These are phyloP conservation scores for Candida buenavistaensis DNA, from an alignment of 1,139 yeast genomes.

Conservation along the genomic window DNA sequence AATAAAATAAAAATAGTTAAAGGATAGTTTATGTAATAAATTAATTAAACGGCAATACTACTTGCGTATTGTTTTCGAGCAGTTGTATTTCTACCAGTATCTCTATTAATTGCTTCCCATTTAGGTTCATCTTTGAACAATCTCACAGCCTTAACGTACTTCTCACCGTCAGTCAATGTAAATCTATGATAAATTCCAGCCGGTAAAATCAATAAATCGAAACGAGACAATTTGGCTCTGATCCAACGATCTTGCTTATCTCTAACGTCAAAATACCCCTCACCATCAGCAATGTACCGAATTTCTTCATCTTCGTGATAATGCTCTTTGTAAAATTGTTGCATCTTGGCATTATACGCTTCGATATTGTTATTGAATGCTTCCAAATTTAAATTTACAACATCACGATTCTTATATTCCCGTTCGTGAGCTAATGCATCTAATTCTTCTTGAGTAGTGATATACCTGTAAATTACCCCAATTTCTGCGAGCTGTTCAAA, in stretches of 20 bases:
- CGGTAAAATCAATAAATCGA: slow-evolving; percentile 77
- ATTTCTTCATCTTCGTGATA: slow-evolving; percentile 97
- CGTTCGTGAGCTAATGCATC: slow-evolving; percentile 68
- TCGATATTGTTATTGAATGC: slow-evolving; percentile 63
- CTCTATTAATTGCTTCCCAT: slow-evolving; percentile 87
- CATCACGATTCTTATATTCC: slow-evolving; percentile 78
- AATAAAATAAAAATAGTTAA: slow-evolving; percentile 66
- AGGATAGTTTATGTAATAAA: too few species aligned
- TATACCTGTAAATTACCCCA: slow-evolving; percentile 70
- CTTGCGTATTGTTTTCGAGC: slow-evolving; percentile 34
- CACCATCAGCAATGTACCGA: slow-evolving; percentile 84
- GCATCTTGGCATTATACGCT: slow-evolving; percentile 64
- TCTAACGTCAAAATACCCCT: slow-evolving; percentile 89
- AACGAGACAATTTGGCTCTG: slow-evolving; percentile 60
- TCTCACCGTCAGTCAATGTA: slow-evolving; percentile 60
- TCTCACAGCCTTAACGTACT: slow-evolving; percentile 74
- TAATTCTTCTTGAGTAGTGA: slow-evolving; percentile 56
- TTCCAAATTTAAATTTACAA: slow-evolving; percentile 57
- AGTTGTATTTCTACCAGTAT: slow-evolving; percentile 24
- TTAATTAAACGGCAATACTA: slow-evolving; percentile 25
- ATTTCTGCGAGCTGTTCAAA: slow-evolving; percentile 50
- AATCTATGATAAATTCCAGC: slow-evolving; percentile 94
- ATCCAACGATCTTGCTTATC: slow-evolving; percentile 74
- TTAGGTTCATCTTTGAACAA: slow-evolving; percentile 93
- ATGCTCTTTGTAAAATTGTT: slow-evolving; percentile 79